A percentile compares a stretch with the other conserved stretches of the same genome.
These are phyloP conservation scores for Coniochaeta sp. DNA, from an alignment of 2,329 filamentous ascomycete genomes.

Conservation along the genomic window DNA sequence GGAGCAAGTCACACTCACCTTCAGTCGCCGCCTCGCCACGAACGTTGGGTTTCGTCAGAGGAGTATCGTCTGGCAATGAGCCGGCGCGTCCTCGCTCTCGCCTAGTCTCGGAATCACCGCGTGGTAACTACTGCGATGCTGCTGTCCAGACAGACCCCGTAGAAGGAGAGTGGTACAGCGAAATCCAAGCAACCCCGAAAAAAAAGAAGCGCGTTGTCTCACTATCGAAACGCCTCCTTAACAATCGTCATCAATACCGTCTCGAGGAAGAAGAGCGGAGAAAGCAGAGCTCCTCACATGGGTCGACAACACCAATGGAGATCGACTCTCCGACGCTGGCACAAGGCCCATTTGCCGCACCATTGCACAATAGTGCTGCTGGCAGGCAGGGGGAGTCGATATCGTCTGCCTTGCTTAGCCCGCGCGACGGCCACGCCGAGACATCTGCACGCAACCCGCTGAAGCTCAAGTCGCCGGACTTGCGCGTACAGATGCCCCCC, in stretches of 20 bases:
- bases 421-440: slow-evolving; percentile 2
- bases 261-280: slow-evolving; percentile 31
- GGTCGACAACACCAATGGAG: slow-evolving; percentile 25
- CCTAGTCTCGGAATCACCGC: slow-evolving; percentile 29
- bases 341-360: background rate
- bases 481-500: slow-evolving; percentile 51
- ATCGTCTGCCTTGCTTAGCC: background rate
- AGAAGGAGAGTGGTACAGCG: slow-evolving; percentile 46
- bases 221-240: slow-evolving; percentile 45
- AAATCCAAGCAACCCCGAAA: slow-evolving; percentile 24
- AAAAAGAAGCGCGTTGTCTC: slow-evolving; percentile 44
- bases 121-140: slow-evolving; percentile 41
- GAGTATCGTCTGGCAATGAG: slow-evolving; percentile 17
- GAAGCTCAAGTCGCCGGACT: slow-evolving; percentile 35
- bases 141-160: slow-evolving; percentile 49
- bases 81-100: slow-evolving; percentile 26
- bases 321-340: slow-evolving; percentile 25
- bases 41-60: slow-evolving; percentile 19
- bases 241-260: slow-evolving; percentile 36
- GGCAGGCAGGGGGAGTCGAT: background rate
- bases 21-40: slow-evolving; percentile 32
- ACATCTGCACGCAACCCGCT: slow-evolving; percentile 3
- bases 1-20: slow-evolving; percentile 48
- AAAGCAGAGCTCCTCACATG: slow-evolving; percentile 21
- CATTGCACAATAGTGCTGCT: background rate